These are phyloP conservation scores for Neostapfia colusana DNA, from an alignment of 176 grass and related monocot genomes.

Conservation along the genomic window DNA sequence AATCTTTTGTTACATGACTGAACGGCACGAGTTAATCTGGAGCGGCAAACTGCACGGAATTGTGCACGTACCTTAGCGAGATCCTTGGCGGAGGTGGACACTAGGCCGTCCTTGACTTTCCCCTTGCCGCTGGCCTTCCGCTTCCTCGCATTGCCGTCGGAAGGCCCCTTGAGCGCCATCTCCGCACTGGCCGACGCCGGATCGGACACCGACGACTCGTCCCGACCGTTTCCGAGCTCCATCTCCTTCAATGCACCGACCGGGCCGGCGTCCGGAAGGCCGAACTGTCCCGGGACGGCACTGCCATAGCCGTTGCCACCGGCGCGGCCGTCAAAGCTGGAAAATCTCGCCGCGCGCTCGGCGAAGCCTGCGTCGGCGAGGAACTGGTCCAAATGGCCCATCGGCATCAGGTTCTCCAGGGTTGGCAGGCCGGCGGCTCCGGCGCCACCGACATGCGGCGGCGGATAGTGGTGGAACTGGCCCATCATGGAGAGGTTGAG, in stretches of 20 bases:
- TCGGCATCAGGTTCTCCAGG: conserved; percentile 56
- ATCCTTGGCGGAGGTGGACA: conserved; percentile 52
- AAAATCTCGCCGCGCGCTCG: conserved; percentile 66
- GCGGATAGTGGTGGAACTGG: conserved; percentile 46
- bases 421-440: conserved; percentile 45
- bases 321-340: conserved; percentile 58
- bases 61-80: conserved; percentile 56
- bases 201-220: conserved; percentile 89
- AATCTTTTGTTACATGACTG: conserved; percentile 9
- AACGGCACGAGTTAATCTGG: not conserved
- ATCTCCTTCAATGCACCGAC: conserved; percentile 46
- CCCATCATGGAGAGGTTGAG: conserved; percentile 73
- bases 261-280: conserved; percentile 43
- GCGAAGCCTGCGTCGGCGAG: conserved; percentile 64
- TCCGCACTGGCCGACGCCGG: conserved; percentile 57
- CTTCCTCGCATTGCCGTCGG: conserved; percentile 71
- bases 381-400: conserved; percentile 68
- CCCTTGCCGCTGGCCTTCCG: conserved; percentile 77
- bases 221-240: conserved; percentile 51
- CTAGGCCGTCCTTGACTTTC: conserved; percentile 65
- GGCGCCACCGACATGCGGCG: conserved; percentile 39
- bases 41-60: conserved; percentile 27
- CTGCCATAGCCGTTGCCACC: conserved; percentile 38
- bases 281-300: conserved; percentile 42
- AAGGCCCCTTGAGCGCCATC: conserved; percentile 47